Evolutionary conservation across 495 filamentous ascomycete species (phyloP).

Genomic region (Penicillium cataractarum): DNA sequence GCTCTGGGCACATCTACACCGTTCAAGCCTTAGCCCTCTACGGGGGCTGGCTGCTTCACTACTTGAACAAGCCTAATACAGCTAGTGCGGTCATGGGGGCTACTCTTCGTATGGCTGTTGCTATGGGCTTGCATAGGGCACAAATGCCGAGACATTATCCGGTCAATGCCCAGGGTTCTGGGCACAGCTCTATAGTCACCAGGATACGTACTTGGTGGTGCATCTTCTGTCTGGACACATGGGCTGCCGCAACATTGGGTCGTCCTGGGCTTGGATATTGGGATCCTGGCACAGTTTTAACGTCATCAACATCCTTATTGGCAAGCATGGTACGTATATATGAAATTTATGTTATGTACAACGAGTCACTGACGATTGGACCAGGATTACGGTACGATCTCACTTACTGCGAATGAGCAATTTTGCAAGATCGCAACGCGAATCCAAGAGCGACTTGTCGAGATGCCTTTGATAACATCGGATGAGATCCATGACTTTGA

Average conservation of each 20-base stretch:
- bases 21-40: neutral
- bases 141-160: neutral
- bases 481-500: neutral
- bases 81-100: neutral
- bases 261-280: neutral
- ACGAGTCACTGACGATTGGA: neutral
- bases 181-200: neutral
- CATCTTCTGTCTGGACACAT: neutral
- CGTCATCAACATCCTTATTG: neutral
- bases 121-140: neutral
- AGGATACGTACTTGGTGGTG: slow-evolving; percentile 2
- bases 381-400: neutral
- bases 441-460: neutral
- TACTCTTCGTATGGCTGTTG: neutral
- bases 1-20: neutral
- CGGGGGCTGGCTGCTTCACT: neutral
- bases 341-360: neutral
- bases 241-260: neutral
- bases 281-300: neutral
- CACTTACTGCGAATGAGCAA: neutral
- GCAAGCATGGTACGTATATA: neutral
- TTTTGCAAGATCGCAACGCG: neutral
- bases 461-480: neutral
- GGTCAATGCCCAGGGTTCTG: neutral
- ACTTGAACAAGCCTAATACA: neutral